phyloP scores from a whole-genome alignment of 179 eudicot genomes.

The Gypsophila paniculata region DNA sequence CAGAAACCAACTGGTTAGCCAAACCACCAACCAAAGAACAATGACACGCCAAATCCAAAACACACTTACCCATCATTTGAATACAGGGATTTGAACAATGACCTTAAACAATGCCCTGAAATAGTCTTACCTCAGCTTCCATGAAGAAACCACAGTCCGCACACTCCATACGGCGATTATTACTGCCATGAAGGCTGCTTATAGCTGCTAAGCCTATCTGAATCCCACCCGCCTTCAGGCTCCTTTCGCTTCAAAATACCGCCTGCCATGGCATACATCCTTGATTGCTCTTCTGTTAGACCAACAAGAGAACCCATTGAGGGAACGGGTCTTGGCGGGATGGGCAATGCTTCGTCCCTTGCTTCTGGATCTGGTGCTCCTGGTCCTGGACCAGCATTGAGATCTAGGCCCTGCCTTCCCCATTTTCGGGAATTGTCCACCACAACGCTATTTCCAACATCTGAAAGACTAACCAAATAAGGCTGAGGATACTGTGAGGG shows the following conservation, averaged over 20 bases:
- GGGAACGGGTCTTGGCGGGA: slow-evolving; percentile 26
- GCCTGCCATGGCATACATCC: slow-evolving; percentile 37
- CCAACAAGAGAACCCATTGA: slow-evolving; percentile 26
- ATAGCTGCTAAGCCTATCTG: slow-evolving; percentile 54
- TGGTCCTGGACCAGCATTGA: slow-evolving; percentile 42
- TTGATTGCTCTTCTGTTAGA: slow-evolving; percentile 40
- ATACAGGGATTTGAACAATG: too few species aligned
- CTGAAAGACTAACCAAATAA: slow-evolving; percentile 31
- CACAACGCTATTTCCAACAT: slow-evolving; percentile 27
- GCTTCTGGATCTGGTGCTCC: slow-evolving; percentile 35
- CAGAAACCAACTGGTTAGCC: not conserved
- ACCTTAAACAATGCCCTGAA: not conserved
- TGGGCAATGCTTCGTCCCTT: slow-evolving; percentile 31
- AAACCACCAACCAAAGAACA: slow-evolving; percentile 21
- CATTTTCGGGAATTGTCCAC: slow-evolving; percentile 36
- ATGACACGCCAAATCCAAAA: not conserved
- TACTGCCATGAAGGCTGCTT: slow-evolving; percentile 72
- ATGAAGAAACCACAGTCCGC: not conserved
- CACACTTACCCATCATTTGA: too few species aligned
- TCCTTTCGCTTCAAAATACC: slow-evolving; percentile 41
- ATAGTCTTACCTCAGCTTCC: slow-evolving; percentile 10
- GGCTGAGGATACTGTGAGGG: slow-evolving; percentile 43
- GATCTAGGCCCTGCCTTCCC: slow-evolving; percentile 52
- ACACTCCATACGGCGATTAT: slow-evolving; percentile 13
- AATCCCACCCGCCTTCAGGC: slow-evolving; percentile 53